Evolutionary conservation across 257 asterid species (phyloP), one percentile per base, ranked within the genome.

Genomic region (Gentiana straminea): DNA sequence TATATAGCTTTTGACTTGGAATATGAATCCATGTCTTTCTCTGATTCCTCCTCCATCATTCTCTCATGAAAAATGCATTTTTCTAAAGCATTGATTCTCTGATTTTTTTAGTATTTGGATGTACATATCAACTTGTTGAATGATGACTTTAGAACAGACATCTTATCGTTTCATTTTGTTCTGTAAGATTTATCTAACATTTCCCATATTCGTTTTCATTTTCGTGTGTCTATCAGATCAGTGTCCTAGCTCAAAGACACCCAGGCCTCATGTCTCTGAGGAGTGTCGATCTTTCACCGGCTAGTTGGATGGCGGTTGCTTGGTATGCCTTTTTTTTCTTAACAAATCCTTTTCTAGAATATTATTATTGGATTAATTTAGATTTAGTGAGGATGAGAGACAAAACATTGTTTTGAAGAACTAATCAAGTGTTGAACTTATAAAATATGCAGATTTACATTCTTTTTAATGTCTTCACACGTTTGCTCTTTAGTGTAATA

Each of bases 281-380:
- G 67, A 75, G 81, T 60, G 79, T 75, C 48, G 84, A 78, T 59
- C 81, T 77, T 64, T 77, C 80, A 47, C 83, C 83, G 0, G 80
- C 80, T 58, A 70, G 80, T 73, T 77, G 83, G 84, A 61, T 78
- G 81, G 72, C 84, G 2, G 81, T 78, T 56, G 74, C 81, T 34
- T 78, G 84, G 84, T 78, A 68, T 32, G 57, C 49, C 9, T 60
- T 47, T 55, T 15, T 13, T 54, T 54, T 55, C 39, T 34, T 56
- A 24, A 41, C 46, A 4, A 4, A 10, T 34, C 12, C 44, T 59
- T 8, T 3, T 11, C 10, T 33, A 39, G 56, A 47, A 45, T 49
- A 8, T 32, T 57, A 33, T 56, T 44, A 9, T 35, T 35, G 4
- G 39, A 49, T 24, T 41, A 5, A 7, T 41, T 41, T 41, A 41